phyloP scores from a whole-genome alignment of 306 rosid species.

The Cyamopsis tetragonoloba region DNA sequence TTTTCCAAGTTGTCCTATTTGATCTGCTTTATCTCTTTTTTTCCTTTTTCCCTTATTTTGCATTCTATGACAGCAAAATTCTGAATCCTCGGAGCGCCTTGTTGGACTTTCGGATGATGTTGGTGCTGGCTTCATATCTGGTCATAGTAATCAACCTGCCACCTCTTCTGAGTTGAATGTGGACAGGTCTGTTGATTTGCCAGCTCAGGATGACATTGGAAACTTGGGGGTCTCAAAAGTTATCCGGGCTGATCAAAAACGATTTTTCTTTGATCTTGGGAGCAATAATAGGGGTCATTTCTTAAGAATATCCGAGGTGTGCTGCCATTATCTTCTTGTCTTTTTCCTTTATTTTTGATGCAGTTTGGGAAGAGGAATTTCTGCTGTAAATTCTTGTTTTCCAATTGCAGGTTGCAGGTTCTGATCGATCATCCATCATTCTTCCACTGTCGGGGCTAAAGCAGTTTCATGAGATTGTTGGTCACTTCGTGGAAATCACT shows the following conservation, averaged over 20 bases:
- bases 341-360: conserved; percentile 1
- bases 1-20: conserved; percentile 15
- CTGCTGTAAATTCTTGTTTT: conserved; percentile 20
- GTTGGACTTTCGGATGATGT: conserved; percentile 99
- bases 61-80: conserved; percentile 61
- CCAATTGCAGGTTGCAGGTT: conserved; percentile 89
- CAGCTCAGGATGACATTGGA: conserved; percentile 82
- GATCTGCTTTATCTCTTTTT: conserved; percentile 28
- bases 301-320: conserved; percentile 96
- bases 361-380: conserved; percentile 18
- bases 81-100: conserved; percentile 82
- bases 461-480: conserved; percentile 95
- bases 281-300: conserved; percentile 98
- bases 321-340: conserved; percentile 10
- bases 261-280: conserved; percentile 96
- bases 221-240: conserved; percentile 93
- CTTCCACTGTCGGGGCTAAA: conserved; percentile 96
- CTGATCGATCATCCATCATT: conserved; percentile 97
- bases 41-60: too few relatives aligned
- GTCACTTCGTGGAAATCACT: conserved; percentile 98
- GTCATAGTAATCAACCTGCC: conserved; percentile 81
- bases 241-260: conserved; percentile 92
- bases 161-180: conserved; percentile 80
- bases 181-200: conserved; percentile 80
- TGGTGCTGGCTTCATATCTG: conserved; percentile 98